A percentile compares a stretch with the other conserved stretches of the same genome.
Evolutionary conservation across 2,329 filamentous ascomycete species (phyloP).

Genomic region (Lachnellula subtilissima): DNA sequence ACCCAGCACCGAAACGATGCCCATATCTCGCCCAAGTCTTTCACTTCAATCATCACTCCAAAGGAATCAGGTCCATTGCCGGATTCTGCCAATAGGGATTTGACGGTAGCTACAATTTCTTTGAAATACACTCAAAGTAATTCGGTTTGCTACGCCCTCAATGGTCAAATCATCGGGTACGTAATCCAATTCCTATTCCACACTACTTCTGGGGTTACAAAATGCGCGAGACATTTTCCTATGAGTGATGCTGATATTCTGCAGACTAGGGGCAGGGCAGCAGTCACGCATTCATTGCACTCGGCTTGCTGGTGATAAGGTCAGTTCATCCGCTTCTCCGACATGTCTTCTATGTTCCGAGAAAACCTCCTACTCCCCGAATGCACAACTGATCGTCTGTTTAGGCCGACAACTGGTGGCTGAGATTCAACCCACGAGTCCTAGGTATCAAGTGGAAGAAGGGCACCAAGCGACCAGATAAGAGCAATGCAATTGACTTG

Average conservation of each 20-base stretch:
- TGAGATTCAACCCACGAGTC: conserved; percentile 91
- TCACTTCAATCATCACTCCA: conserved; percentile 79
- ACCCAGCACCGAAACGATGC: conserved; percentile 92
- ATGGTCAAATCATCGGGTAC: conserved; percentile 76
- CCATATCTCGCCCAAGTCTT: conserved; percentile 77
- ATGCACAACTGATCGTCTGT: background rate
- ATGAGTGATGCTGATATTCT: no score
- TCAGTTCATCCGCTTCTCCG: background rate
- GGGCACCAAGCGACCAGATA: conserved; percentile 92
- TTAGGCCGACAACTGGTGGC: conserved; percentile 93
- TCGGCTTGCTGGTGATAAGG: conserved; percentile 89
- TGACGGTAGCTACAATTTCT: conserved; percentile 93
- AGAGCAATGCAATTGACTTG: conserved; percentile 96
- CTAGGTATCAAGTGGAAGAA: conserved; percentile 94
- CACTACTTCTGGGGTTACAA: no score
- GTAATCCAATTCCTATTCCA: background rate
- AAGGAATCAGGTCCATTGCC: conserved; percentile 70
- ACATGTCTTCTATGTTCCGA: background rate
- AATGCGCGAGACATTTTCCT: background rate
- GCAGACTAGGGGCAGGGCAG: conserved; percentile 82
- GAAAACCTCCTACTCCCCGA: background rate
- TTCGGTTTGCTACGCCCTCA: conserved; percentile 94
- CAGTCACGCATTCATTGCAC: conserved; percentile 99
- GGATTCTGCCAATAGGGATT: conserved; percentile 77
- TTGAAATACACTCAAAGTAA: conserved; percentile 99